phyloP scores from a whole-genome alignment of 306 rosid genomes.

The Fragaria iinumae region DNA sequence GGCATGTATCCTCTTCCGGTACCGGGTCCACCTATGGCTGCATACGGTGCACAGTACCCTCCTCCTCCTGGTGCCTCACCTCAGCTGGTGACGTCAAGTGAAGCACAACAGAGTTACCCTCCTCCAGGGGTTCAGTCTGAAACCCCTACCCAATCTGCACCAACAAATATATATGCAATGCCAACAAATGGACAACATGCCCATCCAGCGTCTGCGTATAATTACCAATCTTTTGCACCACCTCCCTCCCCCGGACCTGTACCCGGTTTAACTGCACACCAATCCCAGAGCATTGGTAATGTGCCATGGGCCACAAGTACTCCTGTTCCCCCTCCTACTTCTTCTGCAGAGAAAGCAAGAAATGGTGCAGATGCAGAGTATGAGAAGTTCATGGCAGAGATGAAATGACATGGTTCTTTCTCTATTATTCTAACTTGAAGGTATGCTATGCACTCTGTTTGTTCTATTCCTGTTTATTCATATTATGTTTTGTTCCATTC shows the following conservation, averaged over 20 bases:
- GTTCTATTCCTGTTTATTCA: too few relatives aligned
- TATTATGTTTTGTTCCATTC: too few relatives aligned
- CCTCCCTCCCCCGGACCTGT: constrained; percentile 42
- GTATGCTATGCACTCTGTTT: too few relatives aligned
- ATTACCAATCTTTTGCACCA: constrained; percentile 74
- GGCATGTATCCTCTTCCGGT: constrained; percentile 51
- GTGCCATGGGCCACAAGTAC: constrained; percentile 79
- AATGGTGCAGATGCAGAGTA: constrained; percentile 85
- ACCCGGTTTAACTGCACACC: constrained; percentile 39
- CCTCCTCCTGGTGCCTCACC: constrained; percentile 87
- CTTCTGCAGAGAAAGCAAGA: constrained; percentile 57
- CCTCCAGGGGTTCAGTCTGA: constrained; percentile 95
- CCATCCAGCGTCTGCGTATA: constrained; percentile 67
- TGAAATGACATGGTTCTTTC: constrained; percentile 55
- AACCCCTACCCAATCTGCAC: constrained; percentile 52
- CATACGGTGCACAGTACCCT: constrained; percentile 76
- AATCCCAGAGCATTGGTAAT: constrained; percentile 55
- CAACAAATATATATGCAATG: constrained; percentile 53
- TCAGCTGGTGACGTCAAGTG: constrained; percentile 57
- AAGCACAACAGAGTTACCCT: constrained; percentile 74
- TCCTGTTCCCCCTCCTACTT: constrained; percentile 49
- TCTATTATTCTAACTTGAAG: too few relatives aligned
- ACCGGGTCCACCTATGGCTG: constrained; percentile 76
- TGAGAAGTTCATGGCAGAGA: constrained; percentile 97
- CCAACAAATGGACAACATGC: constrained; percentile 60